phyloP scores from a whole-genome alignment of 208 protist species.

The Crithidia bombi region DNA sequence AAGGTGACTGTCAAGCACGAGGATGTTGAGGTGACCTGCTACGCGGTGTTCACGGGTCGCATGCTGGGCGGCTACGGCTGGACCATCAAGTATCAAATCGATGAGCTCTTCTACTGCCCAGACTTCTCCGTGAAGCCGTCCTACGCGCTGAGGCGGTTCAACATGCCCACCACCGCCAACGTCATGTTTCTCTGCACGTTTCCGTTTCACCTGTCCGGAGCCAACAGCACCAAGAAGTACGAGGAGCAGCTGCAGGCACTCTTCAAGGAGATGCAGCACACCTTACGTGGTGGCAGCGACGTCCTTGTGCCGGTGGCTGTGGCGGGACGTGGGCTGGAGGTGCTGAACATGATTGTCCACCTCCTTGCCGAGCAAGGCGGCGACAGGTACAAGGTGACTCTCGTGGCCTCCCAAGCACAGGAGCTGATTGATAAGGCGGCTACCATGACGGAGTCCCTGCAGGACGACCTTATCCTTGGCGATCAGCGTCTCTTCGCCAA shows the following conservation, averaged over 20 bases:
- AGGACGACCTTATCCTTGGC: constrained; percentile 76
- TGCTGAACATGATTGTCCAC: constrained; percentile 74
- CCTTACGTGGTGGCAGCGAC: constrained; percentile 83
- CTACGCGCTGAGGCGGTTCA: constrained; percentile 72
- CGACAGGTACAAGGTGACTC: constrained; percentile 82
- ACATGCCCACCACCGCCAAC: constrained; percentile 72
- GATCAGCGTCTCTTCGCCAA: constrained; percentile 75
- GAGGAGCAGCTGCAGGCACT: constrained; percentile 79
- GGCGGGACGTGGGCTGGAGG: constrained; percentile 73
- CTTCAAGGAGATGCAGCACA: constrained; percentile 80
- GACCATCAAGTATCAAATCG: constrained; percentile 88
- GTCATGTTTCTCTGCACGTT: constrained; percentile 73
- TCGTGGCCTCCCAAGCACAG: constrained; percentile 73
- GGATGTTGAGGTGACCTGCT: constrained; percentile 69
- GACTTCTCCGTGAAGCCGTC: constrained; percentile 85
- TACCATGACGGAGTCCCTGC: constrained; percentile 85
- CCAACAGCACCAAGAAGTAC: constrained; percentile 35
- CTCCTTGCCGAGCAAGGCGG: constrained; percentile 76
- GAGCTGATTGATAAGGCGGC: constrained; percentile 80
- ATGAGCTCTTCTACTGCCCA: constrained; percentile 90
- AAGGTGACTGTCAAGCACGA: constrained; percentile 64
- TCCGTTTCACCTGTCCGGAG: constrained; percentile 32
- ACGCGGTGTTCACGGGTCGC: constrained; percentile 66
- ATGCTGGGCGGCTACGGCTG: constrained; percentile 84
- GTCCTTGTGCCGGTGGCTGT: constrained; percentile 85